Evolutionary conservation across 495 filamentous ascomycete species (phyloP).

Genomic region (Tuber aestivum): DNA sequence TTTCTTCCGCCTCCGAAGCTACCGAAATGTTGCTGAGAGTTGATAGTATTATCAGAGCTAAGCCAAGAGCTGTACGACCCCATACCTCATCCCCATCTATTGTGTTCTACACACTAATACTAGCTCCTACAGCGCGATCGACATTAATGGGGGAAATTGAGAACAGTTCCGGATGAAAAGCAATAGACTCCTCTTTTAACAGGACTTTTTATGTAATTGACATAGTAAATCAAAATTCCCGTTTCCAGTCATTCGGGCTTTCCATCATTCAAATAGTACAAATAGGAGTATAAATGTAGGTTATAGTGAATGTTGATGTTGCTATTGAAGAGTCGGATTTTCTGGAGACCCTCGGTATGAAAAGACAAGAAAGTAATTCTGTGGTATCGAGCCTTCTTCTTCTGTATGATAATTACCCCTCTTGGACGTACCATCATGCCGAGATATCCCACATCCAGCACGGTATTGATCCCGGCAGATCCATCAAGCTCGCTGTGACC

Average conservation of each 20-base stretch:
- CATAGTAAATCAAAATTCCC: neutral
- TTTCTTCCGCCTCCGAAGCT: slow-evolving; percentile 88
- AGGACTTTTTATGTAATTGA: slow-evolving; percentile 1
- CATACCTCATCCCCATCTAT: neutral
- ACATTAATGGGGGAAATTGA: slow-evolving; percentile 17
- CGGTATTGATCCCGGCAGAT: neutral
- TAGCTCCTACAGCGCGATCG: slow-evolving; percentile 31
- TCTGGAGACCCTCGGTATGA: neutral
- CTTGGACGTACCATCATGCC: neutral
- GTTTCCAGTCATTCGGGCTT: neutral
- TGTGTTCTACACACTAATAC: slow-evolving; percentile 14
- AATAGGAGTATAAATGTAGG: neutral
- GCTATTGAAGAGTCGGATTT: neutral
- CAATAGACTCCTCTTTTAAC: slow-evolving; percentile 34
- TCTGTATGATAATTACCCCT: neutral
- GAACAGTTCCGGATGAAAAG: slow-evolving; percentile 22
- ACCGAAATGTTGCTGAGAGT: slow-evolving; percentile 64
- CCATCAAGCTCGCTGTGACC: neutral
- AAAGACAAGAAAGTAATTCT: neutral
- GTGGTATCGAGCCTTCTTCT: neutral
- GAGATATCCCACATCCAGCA: neutral
- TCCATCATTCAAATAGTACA: neutral
- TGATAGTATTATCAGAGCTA: slow-evolving; percentile 42
- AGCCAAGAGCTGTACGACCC: slow-evolving; percentile 39
- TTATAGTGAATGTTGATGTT: neutral